Base-by-base conservation (phyloP, 2,329 filamentous ascomycete species). In the Mollisia scopiformis region DNA sequence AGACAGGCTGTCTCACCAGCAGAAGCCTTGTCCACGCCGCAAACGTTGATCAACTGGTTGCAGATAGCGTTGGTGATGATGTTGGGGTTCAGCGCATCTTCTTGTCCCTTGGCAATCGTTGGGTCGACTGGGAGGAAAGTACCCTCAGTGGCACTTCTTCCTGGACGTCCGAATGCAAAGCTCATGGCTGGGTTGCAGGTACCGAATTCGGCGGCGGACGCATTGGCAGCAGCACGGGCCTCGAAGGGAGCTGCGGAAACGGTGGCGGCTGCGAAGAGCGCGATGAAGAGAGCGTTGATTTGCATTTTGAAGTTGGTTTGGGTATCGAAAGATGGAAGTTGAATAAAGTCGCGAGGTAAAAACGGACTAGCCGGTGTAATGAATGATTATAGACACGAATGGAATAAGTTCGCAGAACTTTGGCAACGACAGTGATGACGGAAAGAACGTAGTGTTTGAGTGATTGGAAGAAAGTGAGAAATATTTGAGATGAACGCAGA, bases 51-150 rank as follows among this genome's bases (percentile, higher is more conserved):
- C 59, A 90, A 81, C 77, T 89, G 85, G 74, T 89, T 86, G 76
- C 85, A 88, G 72, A 90, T 84, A 65, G 85, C 83, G 80, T 88
- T 89, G 73, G 85, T 88, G 79, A 90, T 90, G 79, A 89, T 90
- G 78, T 85, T 84, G 60, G 87, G 87, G 82, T 89, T 89, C 58
- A 89, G 78, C 1, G 87, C 86, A 70, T 89, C 87, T 68, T 85
- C 76, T 75, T 89, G 87, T 57, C 83, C 83, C 71, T 84, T 76
- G 57, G 79, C 79, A 55, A 88, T 81, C 25, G 83, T 76, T 6
- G 83, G 75, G 72, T 90, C 87, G 55, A 81, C 82, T 50, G 88
- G 82, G 73, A 87, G 84, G 82, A 90, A 90, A 55, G 87, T 88
- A 74, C 84, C 86, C 74, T 89, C 87, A 61, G 76, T 78, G 19